A percentile compares a stretch with the other conserved stretches of the same genome.
phyloP scores from a whole-genome alignment of 169 alveolate species.

The Plasmodium malariae region DNA sequence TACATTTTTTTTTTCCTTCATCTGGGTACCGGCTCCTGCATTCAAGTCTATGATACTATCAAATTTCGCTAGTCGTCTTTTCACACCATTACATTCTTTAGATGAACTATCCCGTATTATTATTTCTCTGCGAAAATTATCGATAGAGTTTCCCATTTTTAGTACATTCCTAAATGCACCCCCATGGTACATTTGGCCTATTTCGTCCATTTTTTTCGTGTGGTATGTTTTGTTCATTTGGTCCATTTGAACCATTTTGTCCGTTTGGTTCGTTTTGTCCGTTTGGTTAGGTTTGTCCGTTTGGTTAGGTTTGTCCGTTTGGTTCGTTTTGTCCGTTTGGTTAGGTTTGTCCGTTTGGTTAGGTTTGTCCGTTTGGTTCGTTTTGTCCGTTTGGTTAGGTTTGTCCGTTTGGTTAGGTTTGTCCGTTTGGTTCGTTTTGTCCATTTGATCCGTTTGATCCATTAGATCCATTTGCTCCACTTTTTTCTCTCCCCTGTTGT shows the following conservation, averaged over 20 bases:
- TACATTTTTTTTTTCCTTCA: neutral
- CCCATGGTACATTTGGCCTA: neutral
- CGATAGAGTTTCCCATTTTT: constrained; percentile 16
- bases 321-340: too few relatives aligned
- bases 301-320: too few relatives aligned
- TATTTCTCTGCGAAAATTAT: constrained; percentile 22
- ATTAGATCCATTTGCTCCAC: too few relatives aligned
- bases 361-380: neutral
- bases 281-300: too few relatives aligned
- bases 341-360: neutral
- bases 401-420: too few relatives aligned
- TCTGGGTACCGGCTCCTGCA: neutral
- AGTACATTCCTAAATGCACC: neutral
- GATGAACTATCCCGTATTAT: neutral
- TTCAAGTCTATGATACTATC: constrained; percentile 37
- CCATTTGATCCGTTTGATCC: too few relatives aligned
- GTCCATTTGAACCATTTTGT: neutral
- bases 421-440: too few relatives aligned
- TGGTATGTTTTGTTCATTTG: neutral
- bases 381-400: too few relatives aligned
- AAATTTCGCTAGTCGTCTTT: neutral
- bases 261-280: neutral
- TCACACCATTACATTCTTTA: neutral
- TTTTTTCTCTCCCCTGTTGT: too few relatives aligned
- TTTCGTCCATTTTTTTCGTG: neutral